Evolutionary conservation across 2,329 filamentous ascomycete genomes (phyloP), one percentile per base, ranked within the genome.

Genomic region (Helicocarpus griseus): DNA sequence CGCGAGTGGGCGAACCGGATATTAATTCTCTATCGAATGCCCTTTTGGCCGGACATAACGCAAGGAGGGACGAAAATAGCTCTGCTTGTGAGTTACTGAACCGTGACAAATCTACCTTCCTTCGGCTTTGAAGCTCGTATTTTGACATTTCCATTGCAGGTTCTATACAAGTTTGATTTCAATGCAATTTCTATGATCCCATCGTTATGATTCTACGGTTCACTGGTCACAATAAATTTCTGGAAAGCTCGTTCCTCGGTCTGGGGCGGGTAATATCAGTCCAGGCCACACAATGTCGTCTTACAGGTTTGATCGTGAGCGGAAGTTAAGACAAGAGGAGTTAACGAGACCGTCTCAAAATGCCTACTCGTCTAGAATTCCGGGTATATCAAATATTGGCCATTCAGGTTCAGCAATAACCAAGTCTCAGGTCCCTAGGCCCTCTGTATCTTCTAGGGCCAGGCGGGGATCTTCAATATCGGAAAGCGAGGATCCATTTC

Each of bases 261-360:
- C 60, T 61, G 58, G 53, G 61, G 54, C 58, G 57, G 55, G 59
- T 56, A 56, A 55, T 55, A 60, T 52, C 53, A 56, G 46, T 51
- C 53, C 51, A 54, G 54, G 57, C 65, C 60, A 50, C 60, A 65
- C 57, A 55, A 71, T 71, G 69, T 61, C 64, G 56, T 66, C 63
- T 57, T 60, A 67, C 60, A 66, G 56, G 57, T 55, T 57, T 57
- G 62, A 62, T 56, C 61, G 59, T 44, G 57, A 59, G 56, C 62
- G 62, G 57, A 61, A 60, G 61, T 60, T 62, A 54, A 60, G 60
- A 55, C 52, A 62, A 41, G 62, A 56, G 56, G 57, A 63, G 56
- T 51, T 56, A 51, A 58, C 56, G 46, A 48, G 56, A 49, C 59
- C 61, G 49, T 43, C 53, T 53, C 57, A 58, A 56, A 60, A 60